Percentiles rank a stretch among this genome's conserved stretches.
Evolutionary conservation across 2,329 filamentous ascomycete species (phyloP).

Genomic region (Diaporthe sp.): DNA sequence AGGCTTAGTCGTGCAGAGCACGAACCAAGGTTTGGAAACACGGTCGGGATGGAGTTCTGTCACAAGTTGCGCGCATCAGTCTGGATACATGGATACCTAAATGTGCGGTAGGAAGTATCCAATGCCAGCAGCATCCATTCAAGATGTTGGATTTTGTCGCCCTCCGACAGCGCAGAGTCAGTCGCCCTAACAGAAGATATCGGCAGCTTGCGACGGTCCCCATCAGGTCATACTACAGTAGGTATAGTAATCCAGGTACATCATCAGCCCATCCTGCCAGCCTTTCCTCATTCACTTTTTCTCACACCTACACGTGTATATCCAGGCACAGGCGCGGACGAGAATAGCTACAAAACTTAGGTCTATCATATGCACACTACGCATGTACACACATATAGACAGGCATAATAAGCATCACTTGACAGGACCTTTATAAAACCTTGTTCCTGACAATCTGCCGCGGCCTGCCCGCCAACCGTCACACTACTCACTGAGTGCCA

Average conservation of each 20-base stretch:
- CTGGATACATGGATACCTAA: neutral
- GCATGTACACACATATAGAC: neutral
- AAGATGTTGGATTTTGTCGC: neutral
- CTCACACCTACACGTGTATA: neutral
- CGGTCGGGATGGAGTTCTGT: slow-evolving; percentile 14
- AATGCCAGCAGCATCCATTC: neutral
- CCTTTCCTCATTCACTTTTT: neutral
- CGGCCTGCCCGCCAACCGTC: slow-evolving; percentile 7
- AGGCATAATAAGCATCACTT: slow-evolving; percentile 23
- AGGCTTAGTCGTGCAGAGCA: slow-evolving; percentile 5
- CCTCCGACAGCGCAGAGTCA: neutral
- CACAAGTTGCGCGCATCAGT: neutral
- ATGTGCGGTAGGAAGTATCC: neutral
- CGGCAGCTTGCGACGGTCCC: neutral
- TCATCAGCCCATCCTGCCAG: neutral
- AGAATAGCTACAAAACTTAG: neutral
- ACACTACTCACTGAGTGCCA: slow-evolving; percentile 14
- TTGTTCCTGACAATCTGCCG: slow-evolving; percentile 20
- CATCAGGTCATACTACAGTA: neutral
- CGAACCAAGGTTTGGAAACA: slow-evolving; percentile 30
- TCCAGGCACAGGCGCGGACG: neutral
- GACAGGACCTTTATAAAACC: slow-evolving; percentile 11
- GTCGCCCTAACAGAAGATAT: neutral
- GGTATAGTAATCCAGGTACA: neutral
- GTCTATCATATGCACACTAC: neutral